These are phyloP conservation scores for Raffaelea deltoideospora DNA, from an alignment of 2,329 filamentous ascomycete species.

Conservation along the genomic window DNA sequence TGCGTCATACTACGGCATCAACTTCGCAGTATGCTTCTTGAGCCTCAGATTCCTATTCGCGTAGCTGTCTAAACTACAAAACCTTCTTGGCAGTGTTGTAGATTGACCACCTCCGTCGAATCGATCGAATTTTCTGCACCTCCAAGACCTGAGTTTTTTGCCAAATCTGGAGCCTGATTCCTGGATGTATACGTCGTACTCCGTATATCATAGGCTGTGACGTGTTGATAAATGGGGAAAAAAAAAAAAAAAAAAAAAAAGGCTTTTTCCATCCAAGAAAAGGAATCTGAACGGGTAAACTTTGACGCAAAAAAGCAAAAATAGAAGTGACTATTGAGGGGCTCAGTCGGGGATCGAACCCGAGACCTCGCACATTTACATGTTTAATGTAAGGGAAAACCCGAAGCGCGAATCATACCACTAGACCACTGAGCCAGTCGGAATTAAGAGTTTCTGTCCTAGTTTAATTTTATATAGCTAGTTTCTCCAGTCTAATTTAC, in stretches of 20 bases:
- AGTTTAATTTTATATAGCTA: background rate
- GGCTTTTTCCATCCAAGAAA: background rate
- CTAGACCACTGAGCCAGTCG: conserved; percentile 10
- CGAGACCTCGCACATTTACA: conserved; percentile 11
- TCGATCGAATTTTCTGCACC: too few relatives aligned
- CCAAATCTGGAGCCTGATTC: too few relatives aligned
- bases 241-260: background rate
- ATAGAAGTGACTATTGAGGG: conserved; percentile 2
- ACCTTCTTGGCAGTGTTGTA: too few relatives aligned
- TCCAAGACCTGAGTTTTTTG: too few relatives aligned
- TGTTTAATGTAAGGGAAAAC: conserved; percentile 7
- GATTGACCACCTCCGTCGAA: too few relatives aligned
- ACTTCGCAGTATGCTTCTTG: too few relatives aligned
- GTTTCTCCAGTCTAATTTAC: too few relatives aligned
- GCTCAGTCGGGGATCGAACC: conserved; percentile 12
- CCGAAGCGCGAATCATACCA: conserved; percentile 12
- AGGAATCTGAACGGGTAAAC: background rate
- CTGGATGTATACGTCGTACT: too few relatives aligned
- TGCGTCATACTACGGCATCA: too few relatives aligned
- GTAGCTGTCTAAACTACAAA: too few relatives aligned
- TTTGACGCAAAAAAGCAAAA: background rate
- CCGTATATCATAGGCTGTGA: background rate
- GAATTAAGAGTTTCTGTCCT: background rate
- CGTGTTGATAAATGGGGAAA: background rate
- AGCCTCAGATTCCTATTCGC: too few relatives aligned